Base-by-base conservation (phyloP, 2,329 filamentous ascomycete species). In the Dothistroma septosporum region DNA sequence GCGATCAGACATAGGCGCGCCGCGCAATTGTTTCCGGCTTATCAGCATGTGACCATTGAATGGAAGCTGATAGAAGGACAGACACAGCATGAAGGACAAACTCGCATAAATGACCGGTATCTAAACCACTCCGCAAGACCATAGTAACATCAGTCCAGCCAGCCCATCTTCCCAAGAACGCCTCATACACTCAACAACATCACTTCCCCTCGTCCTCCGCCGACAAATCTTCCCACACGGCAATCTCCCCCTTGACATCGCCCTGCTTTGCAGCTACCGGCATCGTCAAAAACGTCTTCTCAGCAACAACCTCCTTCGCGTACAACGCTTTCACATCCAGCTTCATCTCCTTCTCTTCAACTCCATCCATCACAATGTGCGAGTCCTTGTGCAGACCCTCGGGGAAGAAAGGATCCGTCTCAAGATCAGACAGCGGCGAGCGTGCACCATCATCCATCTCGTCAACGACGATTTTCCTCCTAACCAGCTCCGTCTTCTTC, bases 401-500 rank as follows among this genome's bases (percentile, higher is more conserved):
- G 0, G 73, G 68, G 50, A 72, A 64, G 64, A 76, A 76, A 2
- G 65, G 61, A 37, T 72, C 71, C 11, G 73, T 71, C 66, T 75
- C 73, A 2, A 76, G 66, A 53, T 73, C 72, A 28, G 67, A 70
- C 55, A 76, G 64, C 21, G 73, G 72, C 24, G 68, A 69, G 37
- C 74, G 64, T 56, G 69, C 62, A 37, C 72, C 73, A 55, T 73
- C 72, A 54, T 75, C 73, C 72, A 74, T 75, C 37, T 70, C 71
- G 54, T 72, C 69, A 5, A 61, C 61, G 16, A 68, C 53, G 22
- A 69, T 64, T 69, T 71, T 73, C 59, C 65, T 67, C 47, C 71
- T 59, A n/a, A 72, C 58, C 16, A 73, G 59, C 21, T 72, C 67
- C 3, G 54, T 63, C 62, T 69, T 71, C 61, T 68, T 69, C 19